Evolutionary conservation across 352 stramenopile genomes (phyloP), one percentile per base, ranked within the genome.

Genomic region (Phytopythium helicoides): DNA sequence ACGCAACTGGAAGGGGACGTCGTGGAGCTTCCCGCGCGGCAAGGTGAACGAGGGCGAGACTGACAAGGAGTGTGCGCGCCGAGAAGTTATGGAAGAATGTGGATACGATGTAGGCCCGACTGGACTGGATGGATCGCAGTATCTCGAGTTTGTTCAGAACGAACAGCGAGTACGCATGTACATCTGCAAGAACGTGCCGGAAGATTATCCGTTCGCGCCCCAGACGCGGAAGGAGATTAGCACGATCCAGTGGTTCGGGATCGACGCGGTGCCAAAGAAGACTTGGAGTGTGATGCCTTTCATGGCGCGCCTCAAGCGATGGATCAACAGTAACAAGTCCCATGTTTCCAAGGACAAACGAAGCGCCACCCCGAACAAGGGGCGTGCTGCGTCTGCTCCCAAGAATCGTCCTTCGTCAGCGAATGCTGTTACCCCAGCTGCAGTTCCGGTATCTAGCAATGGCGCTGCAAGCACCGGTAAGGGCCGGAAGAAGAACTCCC

Each of bases 171-270:
- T 97, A 71, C 73, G 87, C 54, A 96, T 96, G 76, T 98, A 97
- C 62, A 75, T 98, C 39, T 95, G 87, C 54, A 62, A 74, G 25
- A 74, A 91, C 45, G 93, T 98, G 9, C 90, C 92, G 0, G 83
- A 97, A 49, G 74, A 96, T 50, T 98, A 95, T 64, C 70, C 81
- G 19, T 98, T 98, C 62, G 84, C 83, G 44, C 92, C 94, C 35
- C 90, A 98, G 52, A 97, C 91, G 7, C 79, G 93, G 21, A 98
- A 98, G 67, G 94, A 98, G 78, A 96, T 98, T 57, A 94, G 86
- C 46, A 64, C 92, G 8, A 94, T 98, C 34, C 60, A 94, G 66
- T 98, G 88, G 86, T 94, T 97, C 62, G 56, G 79, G 23, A 87
- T 97, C 40, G 81, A 96, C 59, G 56, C 80, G 14, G 56, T 98